These are phyloP conservation scores for Collariella sp. DNA, from an alignment of 495 filamentous ascomycete species.

Conservation along the genomic window DNA sequence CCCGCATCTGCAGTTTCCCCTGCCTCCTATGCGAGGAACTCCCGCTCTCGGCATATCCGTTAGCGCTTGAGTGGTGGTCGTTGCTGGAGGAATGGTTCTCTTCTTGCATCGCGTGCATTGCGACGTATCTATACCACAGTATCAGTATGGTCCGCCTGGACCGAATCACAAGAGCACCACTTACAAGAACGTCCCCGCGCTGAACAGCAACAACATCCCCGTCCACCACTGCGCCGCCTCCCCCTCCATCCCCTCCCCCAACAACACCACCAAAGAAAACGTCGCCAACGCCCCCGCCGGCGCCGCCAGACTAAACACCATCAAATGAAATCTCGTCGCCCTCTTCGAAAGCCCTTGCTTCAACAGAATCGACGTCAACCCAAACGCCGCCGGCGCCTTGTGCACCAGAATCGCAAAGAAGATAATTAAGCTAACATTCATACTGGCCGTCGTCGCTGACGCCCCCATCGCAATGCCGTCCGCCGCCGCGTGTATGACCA, in stretches of 20 bases:
- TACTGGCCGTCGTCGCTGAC: conserved; percentile 61
- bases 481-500: conserved; percentile 95
- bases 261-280: conserved; percentile 64
- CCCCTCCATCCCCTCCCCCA: conserved; percentile 41
- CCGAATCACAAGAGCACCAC: conserved; percentile 21
- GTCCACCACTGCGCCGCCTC: conserved; percentile 67
- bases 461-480: conserved; percentile 95
- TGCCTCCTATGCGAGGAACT: conserved; percentile 41
- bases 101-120: conserved; percentile 97
- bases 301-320: conserved; percentile 86
- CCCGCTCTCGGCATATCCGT: conserved; percentile 58
- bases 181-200: conserved; percentile 90
- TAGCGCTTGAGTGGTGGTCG: conserved; percentile 45
- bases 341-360: conserved; percentile 84
- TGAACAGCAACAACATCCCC: conserved; percentile 84
- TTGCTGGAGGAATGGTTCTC: conserved; percentile 43
- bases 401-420: conserved; percentile 96
- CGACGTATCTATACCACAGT: conserved; percentile 66
- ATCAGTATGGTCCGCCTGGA: background rate
- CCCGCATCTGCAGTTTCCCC: conserved; percentile 46
- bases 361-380: conserved; percentile 77
- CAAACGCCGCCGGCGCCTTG: conserved; percentile 94
- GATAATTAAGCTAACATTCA: conserved; percentile 73
- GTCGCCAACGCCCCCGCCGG: conserved; percentile 79
- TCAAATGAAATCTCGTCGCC: conserved; percentile 71